Evolutionary conservation across 371 early-diverging fungal species (phyloP).

Genomic region (Mortierella sp.): DNA sequence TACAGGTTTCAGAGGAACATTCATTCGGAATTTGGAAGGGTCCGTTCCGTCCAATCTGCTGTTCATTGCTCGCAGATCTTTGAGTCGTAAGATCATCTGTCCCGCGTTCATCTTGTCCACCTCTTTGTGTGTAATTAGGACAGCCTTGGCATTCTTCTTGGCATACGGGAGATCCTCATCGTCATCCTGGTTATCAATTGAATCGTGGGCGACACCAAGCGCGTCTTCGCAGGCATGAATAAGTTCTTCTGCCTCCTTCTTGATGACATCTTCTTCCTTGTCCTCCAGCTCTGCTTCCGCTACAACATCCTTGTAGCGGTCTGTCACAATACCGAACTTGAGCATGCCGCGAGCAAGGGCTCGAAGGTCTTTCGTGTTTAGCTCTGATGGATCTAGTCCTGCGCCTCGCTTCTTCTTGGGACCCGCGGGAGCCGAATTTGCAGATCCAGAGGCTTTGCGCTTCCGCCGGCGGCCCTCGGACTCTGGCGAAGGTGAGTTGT

Average conservation of each 20-base stretch:
- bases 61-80: constrained; percentile 62
- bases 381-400: constrained; percentile 51
- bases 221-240: constrained; percentile 80
- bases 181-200: constrained; percentile 56
- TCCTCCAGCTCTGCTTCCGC: constrained; percentile 82
- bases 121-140: constrained; percentile 82
- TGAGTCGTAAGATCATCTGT: constrained; percentile 74
- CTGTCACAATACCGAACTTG: constrained; percentile 85
- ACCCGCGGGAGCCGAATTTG: constrained; percentile 35
- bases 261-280: constrained; percentile 75
- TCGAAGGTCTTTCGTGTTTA: constrained; percentile 85
- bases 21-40: constrained; percentile 51
- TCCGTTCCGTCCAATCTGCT: constrained; percentile 61
- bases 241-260: constrained; percentile 69
- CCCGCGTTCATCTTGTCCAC: constrained; percentile 89
- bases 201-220: constrained; percentile 64
- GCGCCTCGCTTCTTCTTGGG: constrained; percentile 55
- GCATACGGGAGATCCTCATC: constrained; percentile 57
- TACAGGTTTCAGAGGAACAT: constrained; percentile 81
- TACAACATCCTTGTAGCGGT: constrained; percentile 83
- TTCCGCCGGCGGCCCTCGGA: constrained; percentile 57
- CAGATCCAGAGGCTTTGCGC: constrained; percentile 41
- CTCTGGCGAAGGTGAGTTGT: constrained; percentile 49
- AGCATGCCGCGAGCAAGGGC: constrained; percentile 83
- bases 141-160: constrained; percentile 81